phyloP scores from a whole-genome alignment of 306 rosid species.

The Fagus crenata region DNA sequence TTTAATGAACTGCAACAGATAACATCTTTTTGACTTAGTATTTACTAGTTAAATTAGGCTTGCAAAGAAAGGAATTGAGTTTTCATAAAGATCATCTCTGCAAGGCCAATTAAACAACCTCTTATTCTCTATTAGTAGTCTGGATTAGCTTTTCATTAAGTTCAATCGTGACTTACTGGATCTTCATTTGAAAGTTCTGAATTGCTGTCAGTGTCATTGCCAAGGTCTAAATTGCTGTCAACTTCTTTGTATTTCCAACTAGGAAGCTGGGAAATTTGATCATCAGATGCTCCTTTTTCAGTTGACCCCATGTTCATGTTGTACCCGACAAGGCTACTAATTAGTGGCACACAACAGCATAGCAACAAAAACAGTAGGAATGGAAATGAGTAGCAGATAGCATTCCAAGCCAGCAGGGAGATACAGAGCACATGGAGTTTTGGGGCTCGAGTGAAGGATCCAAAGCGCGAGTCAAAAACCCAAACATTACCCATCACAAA shows the following conservation, averaged over 20 bases:
- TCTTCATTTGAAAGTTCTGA: conserved; percentile 51
- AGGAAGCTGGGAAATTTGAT: conserved; percentile 75
- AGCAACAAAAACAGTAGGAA: conserved; percentile 80
- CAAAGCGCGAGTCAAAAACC: conserved; percentile 85
- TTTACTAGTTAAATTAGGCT: not conserved
- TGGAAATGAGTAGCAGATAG: conserved; percentile 89
- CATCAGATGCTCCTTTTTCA: conserved; percentile 76
- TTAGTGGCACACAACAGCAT: conserved; percentile 86
- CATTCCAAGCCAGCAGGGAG: conserved; percentile 88
- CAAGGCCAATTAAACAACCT: not conserved
- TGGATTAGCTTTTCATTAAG: not conserved
- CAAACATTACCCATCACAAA: conserved; percentile 99
- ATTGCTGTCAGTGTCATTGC: conserved; percentile 40
- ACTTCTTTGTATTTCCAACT: conserved; percentile 67
- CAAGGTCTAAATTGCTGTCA: conserved; percentile 39
- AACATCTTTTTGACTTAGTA: not conserved
- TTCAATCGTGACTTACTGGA: conserved; percentile 54
- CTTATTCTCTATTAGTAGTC: not conserved
- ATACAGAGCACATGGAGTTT: conserved; percentile 80
- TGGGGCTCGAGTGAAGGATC: conserved; percentile 71
- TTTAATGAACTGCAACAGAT: no score
- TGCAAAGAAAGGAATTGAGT: not conserved
- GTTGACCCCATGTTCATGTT: conserved; percentile 84
- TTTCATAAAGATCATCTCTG: not conserved
- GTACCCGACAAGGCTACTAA: conserved; percentile 78